Conservation (phyloP, 371 early-diverging fungal species). For the Mucor mucedo region DNA sequence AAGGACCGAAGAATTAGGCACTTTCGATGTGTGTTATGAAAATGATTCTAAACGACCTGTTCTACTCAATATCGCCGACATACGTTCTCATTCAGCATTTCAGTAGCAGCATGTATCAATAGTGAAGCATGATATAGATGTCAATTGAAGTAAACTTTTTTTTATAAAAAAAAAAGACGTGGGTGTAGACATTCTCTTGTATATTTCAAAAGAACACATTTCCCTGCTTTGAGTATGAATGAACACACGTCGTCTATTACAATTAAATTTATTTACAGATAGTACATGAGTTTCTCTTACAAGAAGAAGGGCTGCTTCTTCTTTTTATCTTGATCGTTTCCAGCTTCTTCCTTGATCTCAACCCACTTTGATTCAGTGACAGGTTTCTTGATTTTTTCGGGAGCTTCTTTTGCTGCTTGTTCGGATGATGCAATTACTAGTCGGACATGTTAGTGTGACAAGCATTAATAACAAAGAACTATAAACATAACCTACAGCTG, state of each 20-base stretch:
- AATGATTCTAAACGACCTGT: constrained; percentile 20
- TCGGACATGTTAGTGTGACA: background rate
- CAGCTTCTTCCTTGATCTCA: background rate
- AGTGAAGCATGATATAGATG: too few species aligned
- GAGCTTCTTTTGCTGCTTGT: constrained; percentile 52
- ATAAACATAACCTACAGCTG: constrained; percentile 29
- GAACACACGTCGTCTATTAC: background rate
- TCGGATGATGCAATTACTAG: constrained; percentile 33
- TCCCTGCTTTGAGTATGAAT: too few species aligned
- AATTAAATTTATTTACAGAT: constrained; percentile 2
- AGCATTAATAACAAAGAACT: background rate
- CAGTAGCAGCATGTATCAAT: too few species aligned
- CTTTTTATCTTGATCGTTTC: constrained; percentile 2
- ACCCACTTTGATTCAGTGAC: constrained; percentile 22
- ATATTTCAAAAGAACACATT: too few species aligned
- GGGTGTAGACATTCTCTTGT: too few species aligned
- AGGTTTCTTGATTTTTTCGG: background rate
- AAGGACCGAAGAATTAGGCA: constrained; percentile 18
- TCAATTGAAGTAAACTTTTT: too few species aligned
- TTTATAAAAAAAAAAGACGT: too few species aligned
- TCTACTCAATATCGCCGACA: too few species aligned
- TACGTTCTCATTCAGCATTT: background rate
- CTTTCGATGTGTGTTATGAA: constrained; percentile 29
- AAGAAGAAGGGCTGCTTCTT: constrained; percentile 31
- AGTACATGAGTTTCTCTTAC: constrained; percentile 12